A percentile compares a stretch with the other conserved stretches of the same genome.
Evolutionary conservation across 106 monocot species (phyloP).

Genomic region (Apostasia ramifera): DNA sequence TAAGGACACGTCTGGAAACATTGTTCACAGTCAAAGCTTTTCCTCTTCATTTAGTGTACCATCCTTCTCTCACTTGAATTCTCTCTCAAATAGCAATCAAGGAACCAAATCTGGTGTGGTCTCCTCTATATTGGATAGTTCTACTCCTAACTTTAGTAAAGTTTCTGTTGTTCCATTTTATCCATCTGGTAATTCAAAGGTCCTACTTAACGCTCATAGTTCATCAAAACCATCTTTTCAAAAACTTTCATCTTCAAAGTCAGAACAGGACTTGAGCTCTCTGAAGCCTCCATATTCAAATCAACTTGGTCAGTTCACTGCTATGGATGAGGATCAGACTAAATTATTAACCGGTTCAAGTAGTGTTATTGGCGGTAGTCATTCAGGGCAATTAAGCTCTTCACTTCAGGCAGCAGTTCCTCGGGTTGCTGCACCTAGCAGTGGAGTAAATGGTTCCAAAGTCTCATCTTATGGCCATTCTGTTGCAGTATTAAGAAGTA

Average conservation of each 20-base stretch:
- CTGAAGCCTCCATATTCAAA: constrained; percentile 33
- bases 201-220: constrained; percentile 16
- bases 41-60: constrained; percentile 25
- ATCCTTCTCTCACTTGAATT: constrained; percentile 17
- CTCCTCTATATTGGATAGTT: constrained; percentile 39
- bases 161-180: constrained; percentile 27
- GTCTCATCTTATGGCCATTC: constrained; percentile 12
- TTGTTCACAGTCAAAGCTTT: constrained; percentile 13
- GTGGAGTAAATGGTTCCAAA: constrained; percentile 20
- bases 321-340: constrained; percentile 28
- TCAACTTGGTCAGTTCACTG: constrained; percentile 28
- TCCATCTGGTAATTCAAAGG: constrained; percentile 32
- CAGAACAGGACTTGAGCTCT: constrained; percentile 57
- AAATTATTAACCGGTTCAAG: constrained; percentile 21
- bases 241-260: constrained; percentile 40
- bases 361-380: constrained; percentile 12
- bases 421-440: constrained; percentile 7
- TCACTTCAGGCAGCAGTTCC: constrained; percentile 14
- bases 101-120: constrained; percentile 27
- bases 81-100: constrained; percentile 23
- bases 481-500: constrained; percentile 20
- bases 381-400: constrained; percentile 24
- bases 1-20: constrained; percentile 27
- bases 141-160: constrained; percentile 20
- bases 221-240: constrained; percentile 25